Percentiles rank a stretch among this genome's conserved stretches.
These are phyloP conservation scores for Ceriops tagal DNA, from an alignment of 345 rosid genomes.

Conservation along the genomic window DNA sequence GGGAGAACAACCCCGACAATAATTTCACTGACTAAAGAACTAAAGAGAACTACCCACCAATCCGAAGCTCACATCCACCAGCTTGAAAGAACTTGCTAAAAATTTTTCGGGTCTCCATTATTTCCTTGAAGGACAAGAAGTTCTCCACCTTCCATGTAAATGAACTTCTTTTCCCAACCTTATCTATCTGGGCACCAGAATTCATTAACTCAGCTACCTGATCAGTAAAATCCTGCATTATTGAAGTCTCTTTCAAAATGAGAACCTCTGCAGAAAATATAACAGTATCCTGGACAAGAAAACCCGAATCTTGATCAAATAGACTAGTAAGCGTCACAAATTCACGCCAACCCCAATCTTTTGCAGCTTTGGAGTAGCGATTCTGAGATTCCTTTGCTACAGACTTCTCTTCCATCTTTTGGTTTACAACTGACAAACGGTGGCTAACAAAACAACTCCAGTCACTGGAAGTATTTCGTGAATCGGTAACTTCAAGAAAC, in stretches of 20 bases:
- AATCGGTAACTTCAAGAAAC: slow-evolving; percentile 99
- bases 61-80: slow-evolving; percentile 99
- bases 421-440: slow-evolving; percentile 90
- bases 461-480: slow-evolving; percentile 79
- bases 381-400: slow-evolving; percentile 98
- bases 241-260: slow-evolving; percentile 91
- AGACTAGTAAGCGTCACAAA: slow-evolving; percentile 96
- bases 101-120: slow-evolving; percentile 97
- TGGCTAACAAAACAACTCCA: slow-evolving; percentile 99
- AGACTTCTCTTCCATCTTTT: slow-evolving; percentile 84
- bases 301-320: slow-evolving; percentile 99
- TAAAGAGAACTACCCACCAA: slow-evolving; percentile 53
- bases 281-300: slow-evolving; percentile 93
- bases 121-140: slow-evolving; percentile 92
- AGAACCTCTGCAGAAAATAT: slow-evolving; percentile 98
- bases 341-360: slow-evolving; percentile 99
- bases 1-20: slow-evolving; percentile 21
- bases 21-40: slow-evolving; percentile 17
- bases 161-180: slow-evolving; percentile 65
- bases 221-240: slow-evolving; percentile 61
- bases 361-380: slow-evolving; percentile 98
- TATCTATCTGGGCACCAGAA: slow-evolving; percentile 48
- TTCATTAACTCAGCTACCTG: slow-evolving; percentile 48
- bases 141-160: slow-evolving; percentile 99
- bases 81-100: slow-evolving; percentile 99